These are phyloP conservation scores for Heliocybe sulcata DNA, from an alignment of 1,284 basidiomycete species.

Conservation along the genomic window DNA sequence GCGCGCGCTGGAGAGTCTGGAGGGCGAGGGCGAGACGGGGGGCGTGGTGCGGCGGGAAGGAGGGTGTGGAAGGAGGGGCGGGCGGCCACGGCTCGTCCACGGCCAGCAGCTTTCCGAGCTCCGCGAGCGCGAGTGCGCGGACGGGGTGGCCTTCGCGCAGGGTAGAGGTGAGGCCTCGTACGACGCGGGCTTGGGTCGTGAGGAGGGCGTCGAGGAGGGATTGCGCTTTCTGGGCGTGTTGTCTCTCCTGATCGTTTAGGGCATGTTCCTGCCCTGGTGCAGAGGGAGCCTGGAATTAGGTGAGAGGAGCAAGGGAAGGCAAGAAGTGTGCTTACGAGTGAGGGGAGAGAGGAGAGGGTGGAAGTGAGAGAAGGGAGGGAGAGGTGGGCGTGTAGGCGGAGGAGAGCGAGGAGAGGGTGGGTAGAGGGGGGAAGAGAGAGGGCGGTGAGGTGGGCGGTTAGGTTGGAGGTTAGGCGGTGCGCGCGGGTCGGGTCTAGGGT, in stretches of 20 bases:
- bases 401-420: conserved; percentile 73
- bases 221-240: conserved; percentile 20
- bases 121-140: conserved; percentile 68
- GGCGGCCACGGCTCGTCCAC: conserved; percentile 58
- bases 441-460: conserved; percentile 53
- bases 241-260: conserved; percentile 10
- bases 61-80: conserved; percentile 7
- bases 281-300: not conserved
- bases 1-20: conserved; percentile 54
- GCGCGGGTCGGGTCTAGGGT: conserved; percentile 49
- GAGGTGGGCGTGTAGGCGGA: conserved; percentile 61
- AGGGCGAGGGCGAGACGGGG: conserved; percentile 55
- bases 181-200: conserved; percentile 46
- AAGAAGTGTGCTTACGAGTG: too few relatives aligned
- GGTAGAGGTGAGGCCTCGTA: conserved; percentile 47
- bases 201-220: conserved; percentile 58
- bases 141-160: conserved; percentile 73
- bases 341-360: too few relatives aligned
- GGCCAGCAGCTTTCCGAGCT: conserved; percentile 75
- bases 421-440: conserved; percentile 50
- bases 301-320: too few relatives aligned
- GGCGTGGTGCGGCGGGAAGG: conserved; percentile 60
- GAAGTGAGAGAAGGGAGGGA: conserved; percentile 32
- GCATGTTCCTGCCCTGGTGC: conserved; percentile 11
- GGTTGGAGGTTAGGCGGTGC: conserved; percentile 52